Evolutionary conservation across 2,329 filamentous ascomycete species (phyloP), one percentile per base, ranked within the genome.

Genomic region (Cladophialophora bantiana): DNA sequence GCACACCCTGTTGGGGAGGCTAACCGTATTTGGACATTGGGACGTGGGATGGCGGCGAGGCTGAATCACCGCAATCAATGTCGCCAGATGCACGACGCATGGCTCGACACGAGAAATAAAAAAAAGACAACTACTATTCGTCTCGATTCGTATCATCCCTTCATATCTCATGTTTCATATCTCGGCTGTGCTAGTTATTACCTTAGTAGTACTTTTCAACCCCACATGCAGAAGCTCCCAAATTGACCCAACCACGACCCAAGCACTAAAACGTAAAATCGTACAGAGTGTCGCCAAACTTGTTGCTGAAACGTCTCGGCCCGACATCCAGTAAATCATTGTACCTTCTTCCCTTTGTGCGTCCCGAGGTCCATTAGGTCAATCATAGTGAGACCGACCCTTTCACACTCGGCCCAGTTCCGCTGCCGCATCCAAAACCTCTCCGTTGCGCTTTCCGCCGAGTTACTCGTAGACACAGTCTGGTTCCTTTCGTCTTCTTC

Each of bases 371-470:
- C 71, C 65, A 73, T 72, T 53, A 71, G 40, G 15, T 79, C 75
- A 55, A 83, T 81, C 56, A 83, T 78, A 1, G 75, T 74, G 13
- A 76, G 68, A 0, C 79, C 81, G 4, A 82, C 76, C 65, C 77
- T 71, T 2, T 77, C 77, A 36, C 77, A 76, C 71, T 83, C 80
- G 36, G 70, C 73, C 80, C 80, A 82, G n/a, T 77, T 78, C 35
- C 75, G 78, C 74, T 83, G 81, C 12, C 77, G 73, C 68, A 74
- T 74, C 81, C 81, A 83, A 71, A 83, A 83, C 18, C 77, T 73
- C 52, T 78, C 77, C 2, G 75, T 73, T 0, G 77, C 72, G 7
- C 26, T 62, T 9, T 76, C 72, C 3, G 76, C 73, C 0, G 76
- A 71, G n/a, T 15, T 62, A 7, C 76, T 72, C 2, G 75, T 73